phyloP scores from a whole-genome alignment of 2,329 filamentous ascomycete genomes.

The Lecanicillium sp. region DNA sequence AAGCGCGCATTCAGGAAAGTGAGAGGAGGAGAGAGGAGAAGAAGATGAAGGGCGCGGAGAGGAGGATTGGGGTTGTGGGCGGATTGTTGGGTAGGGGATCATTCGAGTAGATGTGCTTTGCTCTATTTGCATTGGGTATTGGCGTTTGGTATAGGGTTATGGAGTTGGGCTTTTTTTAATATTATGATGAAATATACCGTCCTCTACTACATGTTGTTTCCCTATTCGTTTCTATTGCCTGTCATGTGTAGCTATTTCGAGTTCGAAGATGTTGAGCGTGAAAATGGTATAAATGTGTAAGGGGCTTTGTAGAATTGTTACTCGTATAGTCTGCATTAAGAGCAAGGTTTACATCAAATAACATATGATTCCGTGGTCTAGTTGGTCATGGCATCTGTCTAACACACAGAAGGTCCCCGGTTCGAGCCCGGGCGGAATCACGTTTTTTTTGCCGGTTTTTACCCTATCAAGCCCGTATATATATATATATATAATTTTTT shows the following conservation, averaged over 20 bases:
- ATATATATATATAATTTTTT: too few relatives aligned
- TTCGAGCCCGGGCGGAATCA: constrained; percentile 23
- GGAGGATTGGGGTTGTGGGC: constrained; percentile 46
- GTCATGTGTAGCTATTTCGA: too few relatives aligned
- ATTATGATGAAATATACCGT: too few relatives aligned
- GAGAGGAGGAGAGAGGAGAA: constrained; percentile 51
- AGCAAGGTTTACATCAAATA: not conserved
- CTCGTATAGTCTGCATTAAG: not conserved
- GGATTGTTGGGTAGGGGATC: constrained; percentile 48
- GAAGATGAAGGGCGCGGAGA: constrained; percentile 50
- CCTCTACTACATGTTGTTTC: too few relatives aligned
- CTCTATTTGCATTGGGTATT: not conserved
- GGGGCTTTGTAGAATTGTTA: too few relatives aligned
- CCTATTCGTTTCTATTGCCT: too few relatives aligned
- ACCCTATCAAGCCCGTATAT: too few relatives aligned
- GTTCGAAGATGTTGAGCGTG: too few relatives aligned
- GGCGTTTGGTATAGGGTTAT: not conserved
- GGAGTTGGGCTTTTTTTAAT: too few relatives aligned
- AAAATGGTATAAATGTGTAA: too few relatives aligned
- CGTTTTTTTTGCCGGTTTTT: constrained; percentile 11
- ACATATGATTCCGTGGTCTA: constrained; percentile 18
- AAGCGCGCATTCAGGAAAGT: constrained; percentile 44
- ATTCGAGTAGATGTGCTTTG: constrained; percentile 18
- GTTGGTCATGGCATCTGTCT: constrained; percentile 23
- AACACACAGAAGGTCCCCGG: constrained; percentile 24